Evolutionary conservation across 768 basidiomycete species (phyloP).

Genomic region (Tephrocybe sp.): DNA sequence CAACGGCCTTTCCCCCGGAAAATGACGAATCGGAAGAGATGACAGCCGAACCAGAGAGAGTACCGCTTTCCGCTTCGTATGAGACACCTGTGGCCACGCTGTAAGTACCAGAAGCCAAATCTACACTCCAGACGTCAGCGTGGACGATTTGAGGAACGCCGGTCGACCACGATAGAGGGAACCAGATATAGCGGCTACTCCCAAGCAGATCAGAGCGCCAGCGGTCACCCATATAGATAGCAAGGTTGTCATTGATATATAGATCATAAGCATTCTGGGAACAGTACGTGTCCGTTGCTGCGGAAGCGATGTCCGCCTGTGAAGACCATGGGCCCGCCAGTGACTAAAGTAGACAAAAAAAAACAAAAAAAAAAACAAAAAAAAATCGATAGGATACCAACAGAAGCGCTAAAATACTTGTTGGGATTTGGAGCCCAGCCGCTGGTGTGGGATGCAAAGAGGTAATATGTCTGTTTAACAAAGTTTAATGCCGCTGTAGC

Average conservation of each 20-base stretch:
- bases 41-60: constrained; percentile 43
- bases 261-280: constrained; percentile 61
- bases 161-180: constrained; percentile 53
- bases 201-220: constrained; percentile 55
- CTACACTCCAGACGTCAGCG: constrained; percentile 56
- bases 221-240: constrained; percentile 65
- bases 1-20: constrained; percentile 52
- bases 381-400: constrained; percentile 20
- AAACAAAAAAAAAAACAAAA: background rate
- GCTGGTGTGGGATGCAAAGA: constrained; percentile 58
- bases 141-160: constrained; percentile 51
- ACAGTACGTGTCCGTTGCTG: constrained; percentile 51
- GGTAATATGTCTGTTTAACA: constrained; percentile 42
- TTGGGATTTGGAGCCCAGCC: constrained; percentile 64
- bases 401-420: constrained; percentile 52
- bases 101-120: constrained; percentile 49
- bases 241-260: constrained; percentile 40
- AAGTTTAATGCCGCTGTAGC: background rate
- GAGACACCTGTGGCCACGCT: constrained; percentile 45
- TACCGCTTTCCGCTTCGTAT: constrained; percentile 56
- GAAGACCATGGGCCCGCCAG: constrained; percentile 54
- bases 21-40: constrained; percentile 41
- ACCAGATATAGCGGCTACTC: constrained; percentile 60
- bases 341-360: constrained; percentile 29
- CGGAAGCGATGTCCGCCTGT: constrained; percentile 54